Percentiles rank a stretch among this genome's conserved stretches.
These are phyloP conservation scores for Hamigera avellanea DNA, from an alignment of 495 filamentous ascomycete genomes.

Conservation along the genomic window DNA sequence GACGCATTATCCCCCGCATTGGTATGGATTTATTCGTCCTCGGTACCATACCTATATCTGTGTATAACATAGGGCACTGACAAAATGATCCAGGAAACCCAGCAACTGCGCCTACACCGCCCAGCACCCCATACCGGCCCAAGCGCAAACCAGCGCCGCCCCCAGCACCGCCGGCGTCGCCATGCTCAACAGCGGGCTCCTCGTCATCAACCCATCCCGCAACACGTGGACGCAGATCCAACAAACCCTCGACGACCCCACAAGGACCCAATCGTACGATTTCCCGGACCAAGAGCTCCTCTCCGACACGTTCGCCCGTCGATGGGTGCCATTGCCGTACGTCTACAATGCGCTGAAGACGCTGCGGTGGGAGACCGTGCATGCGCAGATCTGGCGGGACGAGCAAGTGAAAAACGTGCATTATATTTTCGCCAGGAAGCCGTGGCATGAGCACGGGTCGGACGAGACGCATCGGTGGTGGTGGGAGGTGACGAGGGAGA, in stretches of 20 bases:
- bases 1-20: constrained; percentile 62
- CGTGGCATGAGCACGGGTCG: constrained; percentile 52
- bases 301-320: constrained; percentile 48
- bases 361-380: constrained; percentile 54
- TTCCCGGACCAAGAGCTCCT: constrained; percentile 72
- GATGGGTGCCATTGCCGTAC: constrained; percentile 68
- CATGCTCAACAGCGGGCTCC: constrained; percentile 63
- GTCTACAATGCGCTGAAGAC: constrained; percentile 79
- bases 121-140: constrained; percentile 47
- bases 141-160: constrained; percentile 45
- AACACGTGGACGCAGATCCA: constrained; percentile 45
- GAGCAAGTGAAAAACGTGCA: constrained; percentile 68
- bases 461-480: constrained; percentile 50
- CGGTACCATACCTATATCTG: too few relatives aligned
- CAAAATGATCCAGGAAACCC: constrained; percentile 45
- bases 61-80: too few relatives aligned
- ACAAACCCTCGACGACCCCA: constrained; percentile 18
- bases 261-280: constrained; percentile 39
- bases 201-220: constrained; percentile 54
- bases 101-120: constrained; percentile 64
- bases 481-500: constrained; percentile 44
- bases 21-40: constrained; percentile 43
- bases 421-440: constrained; percentile 70
- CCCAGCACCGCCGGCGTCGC: constrained; percentile 42
- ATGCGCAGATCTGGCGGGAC: constrained; percentile 64